Percentiles rank a stretch among this genome's conserved stretches.
Evolutionary conservation across 345 rosid species (phyloP).

Genomic region (Linum lewisii): DNA sequence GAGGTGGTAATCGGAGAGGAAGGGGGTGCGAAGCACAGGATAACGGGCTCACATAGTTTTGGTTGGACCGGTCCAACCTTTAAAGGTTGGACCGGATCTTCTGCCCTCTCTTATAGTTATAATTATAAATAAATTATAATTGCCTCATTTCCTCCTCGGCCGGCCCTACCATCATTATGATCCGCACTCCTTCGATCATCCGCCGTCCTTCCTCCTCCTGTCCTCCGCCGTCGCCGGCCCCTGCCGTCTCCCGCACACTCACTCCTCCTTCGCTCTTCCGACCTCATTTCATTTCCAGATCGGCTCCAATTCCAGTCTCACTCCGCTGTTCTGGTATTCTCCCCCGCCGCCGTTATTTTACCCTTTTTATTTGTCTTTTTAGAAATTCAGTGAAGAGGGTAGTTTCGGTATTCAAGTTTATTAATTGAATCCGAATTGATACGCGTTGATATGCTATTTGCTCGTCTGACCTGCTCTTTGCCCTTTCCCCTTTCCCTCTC

Average conservation of each 20-base stretch:
- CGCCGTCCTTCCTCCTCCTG: not conserved
- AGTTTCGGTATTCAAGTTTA: not conserved
- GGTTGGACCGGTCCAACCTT: too few species aligned
- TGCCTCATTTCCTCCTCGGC: not conserved
- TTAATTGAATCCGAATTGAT: not conserved
- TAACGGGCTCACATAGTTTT: too few species aligned
- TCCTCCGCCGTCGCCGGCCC: not conserved
- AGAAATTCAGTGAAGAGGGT: not conserved
- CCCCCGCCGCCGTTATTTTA: not conserved
- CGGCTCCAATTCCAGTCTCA: not conserved
- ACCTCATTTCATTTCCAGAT: not conserved
- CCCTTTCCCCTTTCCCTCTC: not conserved
- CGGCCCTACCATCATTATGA: not conserved
- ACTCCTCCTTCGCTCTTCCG: not conserved
- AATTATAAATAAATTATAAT: too few species aligned
- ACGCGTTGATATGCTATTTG: not conserved
- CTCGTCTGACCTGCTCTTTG: not conserved
- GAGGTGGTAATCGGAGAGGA: too few species aligned
- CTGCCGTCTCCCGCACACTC: not conserved
- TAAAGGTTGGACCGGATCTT: too few species aligned
- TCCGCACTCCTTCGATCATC: not conserved
- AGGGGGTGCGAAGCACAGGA: too few species aligned
- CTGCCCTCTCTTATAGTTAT: too few species aligned
- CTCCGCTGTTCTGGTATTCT: not conserved
- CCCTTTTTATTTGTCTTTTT: not conserved